These are phyloP conservation scores for Geranomyces michiganensis DNA, from an alignment of 192 early-diverging fungal genomes.

Conservation along the genomic window DNA sequence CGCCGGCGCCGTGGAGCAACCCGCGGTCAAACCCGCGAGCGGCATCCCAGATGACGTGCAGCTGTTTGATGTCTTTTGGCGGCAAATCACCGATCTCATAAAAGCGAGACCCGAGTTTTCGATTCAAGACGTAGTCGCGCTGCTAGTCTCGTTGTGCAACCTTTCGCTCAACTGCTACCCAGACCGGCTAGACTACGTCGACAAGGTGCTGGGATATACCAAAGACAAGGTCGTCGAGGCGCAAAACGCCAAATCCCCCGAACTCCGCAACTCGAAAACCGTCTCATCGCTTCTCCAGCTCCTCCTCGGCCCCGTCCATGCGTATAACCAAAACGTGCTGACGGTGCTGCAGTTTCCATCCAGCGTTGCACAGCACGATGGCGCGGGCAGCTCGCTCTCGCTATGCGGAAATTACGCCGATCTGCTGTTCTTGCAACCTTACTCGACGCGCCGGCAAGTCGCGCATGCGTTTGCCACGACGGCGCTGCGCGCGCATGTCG, in stretches of 20 bases:
- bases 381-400: conserved; percentile 18
- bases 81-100: conserved; percentile 89
- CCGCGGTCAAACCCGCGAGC: conserved; percentile 51
- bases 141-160: conserved; percentile 85
- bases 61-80: conserved; percentile 98
- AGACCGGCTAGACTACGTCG: conserved; percentile 80
- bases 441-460: conserved; percentile 78
- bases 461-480: conserved; percentile 66
- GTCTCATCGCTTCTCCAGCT: conserved; percentile 78
- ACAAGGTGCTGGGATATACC: conserved; percentile 89
- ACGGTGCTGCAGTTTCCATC: conserved; percentile 59
- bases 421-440: conserved; percentile 84
- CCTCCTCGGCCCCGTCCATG: conserved; percentile 79
- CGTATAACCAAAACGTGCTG: conserved; percentile 61
- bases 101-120: conserved; percentile 88
- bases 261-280: conserved; percentile 70
- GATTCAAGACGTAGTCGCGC: conserved; percentile 88
- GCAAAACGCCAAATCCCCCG: conserved; percentile 52
- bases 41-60: conserved; percentile 86
- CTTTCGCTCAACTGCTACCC: conserved; percentile 94
- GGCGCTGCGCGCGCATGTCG: conserved; percentile 17
- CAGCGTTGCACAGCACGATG: conserved; percentile 34
- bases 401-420: conserved; percentile 78
- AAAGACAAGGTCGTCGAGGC: conserved; percentile 68
- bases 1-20: not conserved